Conservation (phyloP, 2,329 filamentous ascomycete genomes). For the Coniochaeta sp. region DNA sequence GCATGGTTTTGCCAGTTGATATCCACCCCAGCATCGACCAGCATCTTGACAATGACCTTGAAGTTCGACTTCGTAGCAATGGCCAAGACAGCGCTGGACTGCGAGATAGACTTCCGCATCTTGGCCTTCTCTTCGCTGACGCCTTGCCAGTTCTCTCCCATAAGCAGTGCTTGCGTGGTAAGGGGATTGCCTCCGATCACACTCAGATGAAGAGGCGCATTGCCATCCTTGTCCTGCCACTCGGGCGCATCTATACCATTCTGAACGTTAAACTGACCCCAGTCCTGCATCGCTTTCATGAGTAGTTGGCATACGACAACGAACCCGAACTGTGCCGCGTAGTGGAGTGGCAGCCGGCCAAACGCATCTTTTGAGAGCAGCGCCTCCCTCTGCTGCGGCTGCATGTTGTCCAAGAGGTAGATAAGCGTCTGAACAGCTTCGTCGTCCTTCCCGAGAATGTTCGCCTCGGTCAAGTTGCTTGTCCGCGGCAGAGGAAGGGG, state of each 20-base stretch:
- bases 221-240: conserved; percentile 92
- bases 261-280: conserved; percentile 78
- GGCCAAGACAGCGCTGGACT: conserved; percentile 80
- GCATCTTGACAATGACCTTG: conserved; percentile 71
- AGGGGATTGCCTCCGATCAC: conserved; percentile 86
- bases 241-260: conserved; percentile 78
- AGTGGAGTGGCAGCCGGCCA: conserved; percentile 81
- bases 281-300: conserved; percentile 81
- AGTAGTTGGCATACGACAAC: conserved; percentile 83
- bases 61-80: conserved; percentile 87
- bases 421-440: conserved; percentile 63
- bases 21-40: conserved; percentile 85
- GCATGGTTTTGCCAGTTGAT: conserved; percentile 89
- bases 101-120: conserved; percentile 63
- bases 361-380: conserved; percentile 67
- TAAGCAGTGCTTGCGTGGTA: conserved; percentile 74
- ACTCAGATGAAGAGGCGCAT: conserved; percentile 83
- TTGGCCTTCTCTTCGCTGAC: conserved; percentile 53
- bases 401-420: conserved; percentile 60
- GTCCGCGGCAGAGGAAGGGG: conserved; percentile 55
- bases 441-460: conserved; percentile 61
- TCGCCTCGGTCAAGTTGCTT: conserved; percentile 59
- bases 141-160: conserved; percentile 71
- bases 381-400: conserved; percentile 57
- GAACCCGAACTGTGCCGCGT: conserved; percentile 91